Base-by-base conservation (phyloP, 2,329 filamentous ascomycete species). In the Lecanicillium sp. region DNA sequence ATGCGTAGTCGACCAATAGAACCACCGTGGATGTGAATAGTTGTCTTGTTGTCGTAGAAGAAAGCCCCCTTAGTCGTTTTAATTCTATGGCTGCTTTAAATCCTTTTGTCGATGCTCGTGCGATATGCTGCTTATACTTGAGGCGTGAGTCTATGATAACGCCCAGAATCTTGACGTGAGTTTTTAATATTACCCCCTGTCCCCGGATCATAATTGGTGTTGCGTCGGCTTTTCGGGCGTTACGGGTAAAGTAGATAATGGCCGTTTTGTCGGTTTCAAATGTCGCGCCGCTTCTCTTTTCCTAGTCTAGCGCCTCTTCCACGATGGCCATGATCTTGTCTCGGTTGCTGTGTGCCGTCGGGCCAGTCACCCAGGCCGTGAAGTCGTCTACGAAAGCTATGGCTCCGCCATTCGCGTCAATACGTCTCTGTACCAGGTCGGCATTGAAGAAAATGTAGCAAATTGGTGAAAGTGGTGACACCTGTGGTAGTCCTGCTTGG, bases 371-470 rank as follows among this genome's bases (percentile, higher is more conserved):
- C 44, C 44, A 56, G 3, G 54, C 54, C 8, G 53, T 43, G 33
- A 38, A 53, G 37, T 51, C 53, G 9, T 53, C 43, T 12, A 52
- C 49, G 26, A 55, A 55, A 2, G 51, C 53, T 2, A 52, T 41
- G 4, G 45, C 12, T 49, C 58, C 61, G 50, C 51, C 43, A 9
- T 51, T 44, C 7, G 26, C 35, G 36, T 61, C 51, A 38, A 68
- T 65, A 21, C 51, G 47, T 36, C 51, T 41, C 45, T 68, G 50
- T 8, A 68, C 59, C 11, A 68, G 57, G 48, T 67, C 60, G 47
- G 61, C 60, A 44, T 68, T 68, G 54, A 59, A 60, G 52, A 63
- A 63, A 4, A 67, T 59, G 49, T 65, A 69, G 14, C 66, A 51
- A 17, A 65, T 61, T 12, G 56, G 62, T 7, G 62, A 69, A 6